Evolutionary conservation across 352 stramenopile species (phyloP).

Genomic region (Thalassiosira livingstoniorum): DNA sequence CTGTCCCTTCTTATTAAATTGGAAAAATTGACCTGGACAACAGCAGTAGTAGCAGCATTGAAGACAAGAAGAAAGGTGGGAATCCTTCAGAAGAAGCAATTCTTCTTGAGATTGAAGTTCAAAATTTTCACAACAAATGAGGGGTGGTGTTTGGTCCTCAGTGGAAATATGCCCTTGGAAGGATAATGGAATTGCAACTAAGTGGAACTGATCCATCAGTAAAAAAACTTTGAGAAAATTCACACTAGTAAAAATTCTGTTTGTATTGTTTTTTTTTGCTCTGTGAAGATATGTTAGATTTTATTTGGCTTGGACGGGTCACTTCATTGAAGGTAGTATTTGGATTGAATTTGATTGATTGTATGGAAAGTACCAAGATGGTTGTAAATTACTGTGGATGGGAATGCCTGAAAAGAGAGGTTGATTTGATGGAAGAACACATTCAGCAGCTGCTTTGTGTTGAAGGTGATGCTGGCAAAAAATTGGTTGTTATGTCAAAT

Average conservation of each 20-base stretch:
- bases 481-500: no score
- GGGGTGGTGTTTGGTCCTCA: constrained; percentile 56
- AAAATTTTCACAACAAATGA: constrained; percentile 55
- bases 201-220: constrained; percentile 9
- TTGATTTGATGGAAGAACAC: no score
- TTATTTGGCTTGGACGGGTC: constrained; percentile 38
- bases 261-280: constrained; percentile 52
- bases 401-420: no score
- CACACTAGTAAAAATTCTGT: constrained; percentile 51
- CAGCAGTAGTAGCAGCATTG: no score
- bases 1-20: no score
- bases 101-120: constrained; percentile 46
- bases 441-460: no score
- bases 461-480: no score
- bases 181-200: constrained; percentile 39
- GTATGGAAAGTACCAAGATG: constrained; percentile 31
- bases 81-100: constrained; percentile 48
- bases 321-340: constrained; percentile 39
- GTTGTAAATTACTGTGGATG: constrained; percentile 42
- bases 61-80: no score
- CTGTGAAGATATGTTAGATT: constrained; percentile 31
- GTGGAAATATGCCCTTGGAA: constrained; percentile 54
- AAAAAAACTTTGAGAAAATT: constrained; percentile 25
- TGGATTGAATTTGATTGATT: constrained; percentile 46
- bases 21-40: no score